These are phyloP conservation scores for Colletotrichum phormii DNA, from an alignment of 2,329 filamentous ascomycete genomes.

Conservation along the genomic window DNA sequence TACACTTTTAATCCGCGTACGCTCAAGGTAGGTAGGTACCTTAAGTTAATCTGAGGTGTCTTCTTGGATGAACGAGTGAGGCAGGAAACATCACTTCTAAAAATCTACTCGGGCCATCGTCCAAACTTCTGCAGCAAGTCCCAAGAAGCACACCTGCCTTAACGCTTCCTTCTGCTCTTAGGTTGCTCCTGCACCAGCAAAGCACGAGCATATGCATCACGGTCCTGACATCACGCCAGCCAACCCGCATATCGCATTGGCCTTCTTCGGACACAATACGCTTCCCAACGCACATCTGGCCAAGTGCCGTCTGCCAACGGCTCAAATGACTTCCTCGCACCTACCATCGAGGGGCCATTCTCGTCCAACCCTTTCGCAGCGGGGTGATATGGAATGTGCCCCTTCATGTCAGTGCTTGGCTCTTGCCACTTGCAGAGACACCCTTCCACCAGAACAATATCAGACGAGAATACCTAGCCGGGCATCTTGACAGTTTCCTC, in stretches of 20 bases:
- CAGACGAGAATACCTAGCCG: neutral
- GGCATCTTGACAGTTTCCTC: neutral
- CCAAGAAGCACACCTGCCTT: neutral
- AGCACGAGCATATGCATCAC: conserved; percentile 17
- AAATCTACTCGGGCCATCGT: neutral
- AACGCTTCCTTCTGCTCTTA: neutral
- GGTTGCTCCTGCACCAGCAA: neutral
- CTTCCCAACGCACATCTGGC: neutral
- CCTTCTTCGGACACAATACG: neutral
- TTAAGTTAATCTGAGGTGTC: neutral
- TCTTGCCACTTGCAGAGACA: neutral
- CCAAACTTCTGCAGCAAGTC: conserved; percentile 19
- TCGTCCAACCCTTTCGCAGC: neutral
- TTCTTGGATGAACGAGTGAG: neutral
- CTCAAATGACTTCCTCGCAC: neutral
- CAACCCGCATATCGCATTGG: neutral
- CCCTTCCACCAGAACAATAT: neutral
- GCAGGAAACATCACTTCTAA: neutral
- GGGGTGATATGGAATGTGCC: neutral
- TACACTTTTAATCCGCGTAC: too few relatives aligned
- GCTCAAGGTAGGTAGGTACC: too few relatives aligned
- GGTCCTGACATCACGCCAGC: conserved; percentile 18
- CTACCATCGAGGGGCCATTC: neutral
- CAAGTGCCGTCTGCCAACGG: neutral
- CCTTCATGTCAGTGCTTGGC: neutral